Evolutionary conservation across 768 basidiomycete species (phyloP).

Genomic region (Xerocomus brunneocitrinus): DNA sequence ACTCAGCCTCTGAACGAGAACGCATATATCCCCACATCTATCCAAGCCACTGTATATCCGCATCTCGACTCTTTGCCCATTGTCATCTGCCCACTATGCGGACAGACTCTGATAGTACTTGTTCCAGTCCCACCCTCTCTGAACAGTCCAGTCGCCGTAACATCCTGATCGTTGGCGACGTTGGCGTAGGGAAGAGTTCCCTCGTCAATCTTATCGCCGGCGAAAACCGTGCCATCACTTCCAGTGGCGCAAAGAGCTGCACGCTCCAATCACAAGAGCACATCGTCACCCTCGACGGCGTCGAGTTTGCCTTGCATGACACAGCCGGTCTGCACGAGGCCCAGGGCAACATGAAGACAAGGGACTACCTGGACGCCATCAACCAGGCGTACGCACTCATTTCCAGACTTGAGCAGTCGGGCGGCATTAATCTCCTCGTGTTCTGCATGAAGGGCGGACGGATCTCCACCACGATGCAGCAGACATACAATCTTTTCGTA

Average conservation of each 20-base stretch:
- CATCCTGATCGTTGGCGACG: slow-evolving; percentile 26
- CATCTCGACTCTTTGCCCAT: background rate
- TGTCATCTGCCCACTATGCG: slow-evolving; percentile 5
- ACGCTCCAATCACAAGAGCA: slow-evolving; percentile 32
- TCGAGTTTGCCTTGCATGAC: slow-evolving; percentile 22
- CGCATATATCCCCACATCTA: background rate
- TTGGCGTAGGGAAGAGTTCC: slow-evolving; percentile 37
- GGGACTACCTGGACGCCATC: slow-evolving; percentile 25
- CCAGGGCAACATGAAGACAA: slow-evolving; percentile 17
- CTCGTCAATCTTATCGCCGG: slow-evolving; percentile 38
- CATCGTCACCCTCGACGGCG: slow-evolving; percentile 11
- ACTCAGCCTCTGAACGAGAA: background rate
- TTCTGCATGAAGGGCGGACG: slow-evolving; percentile 30
- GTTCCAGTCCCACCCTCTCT: slow-evolving; percentile 12
- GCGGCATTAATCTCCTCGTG: slow-evolving; percentile 27
- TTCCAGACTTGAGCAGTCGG: slow-evolving; percentile 21
- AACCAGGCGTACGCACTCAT: slow-evolving; percentile 33
- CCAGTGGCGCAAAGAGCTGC: slow-evolving; percentile 30
- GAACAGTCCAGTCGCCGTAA: slow-evolving; percentile 17
- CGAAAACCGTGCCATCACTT: slow-evolving; percentile 23
- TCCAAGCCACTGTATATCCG: background rate
- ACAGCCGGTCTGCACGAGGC: slow-evolving; percentile 29
- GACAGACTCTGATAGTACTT: slow-evolving; percentile 4
- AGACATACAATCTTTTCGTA: slow-evolving; percentile 33
- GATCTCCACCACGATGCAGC: slow-evolving; percentile 21